Percentiles rank a stretch among this genome's conserved stretches.
Evolutionary conservation across 1,139 yeast species (phyloP).

Genomic region (Hemisphaericaspora lyxosophila): DNA sequence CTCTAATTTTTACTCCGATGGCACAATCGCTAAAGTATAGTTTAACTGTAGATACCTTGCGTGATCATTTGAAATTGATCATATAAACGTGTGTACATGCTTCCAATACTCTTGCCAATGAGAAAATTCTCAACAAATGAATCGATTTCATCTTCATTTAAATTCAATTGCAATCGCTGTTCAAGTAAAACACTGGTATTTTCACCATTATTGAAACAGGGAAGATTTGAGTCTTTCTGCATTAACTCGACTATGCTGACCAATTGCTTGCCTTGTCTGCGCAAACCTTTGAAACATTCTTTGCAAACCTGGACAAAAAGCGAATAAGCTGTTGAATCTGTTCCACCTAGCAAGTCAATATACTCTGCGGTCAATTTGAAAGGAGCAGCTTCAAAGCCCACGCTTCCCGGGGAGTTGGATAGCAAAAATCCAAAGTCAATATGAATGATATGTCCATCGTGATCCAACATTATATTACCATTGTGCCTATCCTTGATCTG

Average conservation of each 20-base stretch:
- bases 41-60: constrained; percentile 81
- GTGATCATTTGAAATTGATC: constrained; percentile 93
- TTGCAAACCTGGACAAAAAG: constrained; percentile 64
- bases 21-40: too few relatives aligned
- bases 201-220: constrained; percentile 87
- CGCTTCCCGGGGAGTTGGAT: constrained; percentile 93
- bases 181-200: constrained; percentile 74
- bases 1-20: too few relatives aligned
- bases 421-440: constrained; percentile 93
- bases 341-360: constrained; percentile 82
- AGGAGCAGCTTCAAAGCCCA: constrained; percentile 96
- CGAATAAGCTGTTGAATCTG: constrained; percentile 55
- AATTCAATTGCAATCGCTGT: constrained; percentile 77
- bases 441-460: constrained; percentile 92
- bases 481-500: constrained; percentile 96
- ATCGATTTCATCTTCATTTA: constrained; percentile 73
- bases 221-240: constrained; percentile 87
- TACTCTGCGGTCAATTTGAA: constrained; percentile 88
- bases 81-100: constrained; percentile 84
- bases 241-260: constrained; percentile 83
- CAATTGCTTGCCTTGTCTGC: constrained; percentile 71
- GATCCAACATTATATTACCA: constrained; percentile 92
- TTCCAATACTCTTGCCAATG: constrained; percentile 81
- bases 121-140: constrained; percentile 70
- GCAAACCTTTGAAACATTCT: constrained; percentile 67